Base-by-base conservation (phyloP, 2,329 filamentous ascomycete species). In the Parastagonospora nodorum region DNA sequence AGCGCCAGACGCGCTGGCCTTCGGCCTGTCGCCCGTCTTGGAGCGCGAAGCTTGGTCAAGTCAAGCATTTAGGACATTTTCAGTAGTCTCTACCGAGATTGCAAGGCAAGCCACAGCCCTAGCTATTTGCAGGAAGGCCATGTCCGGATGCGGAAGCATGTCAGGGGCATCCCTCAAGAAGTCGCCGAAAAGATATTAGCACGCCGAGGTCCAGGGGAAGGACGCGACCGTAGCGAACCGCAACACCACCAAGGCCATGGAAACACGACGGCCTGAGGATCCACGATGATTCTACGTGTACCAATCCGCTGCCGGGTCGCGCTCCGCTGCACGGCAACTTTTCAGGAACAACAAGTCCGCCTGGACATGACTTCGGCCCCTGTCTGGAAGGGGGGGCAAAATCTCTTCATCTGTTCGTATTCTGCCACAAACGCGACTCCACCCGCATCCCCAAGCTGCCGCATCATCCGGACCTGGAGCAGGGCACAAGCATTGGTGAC, bases 41-140 rank as follows among this genome's bases (percentile, higher is more conserved):
- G 53, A 45, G 48, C n/a, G 40, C 42, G 56, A 62, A 59, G 61
- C 61, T 66, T 63, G 48, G 48, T 41, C 16, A 8, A 36, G 54
- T 57, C 57, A 66, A 66, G 63, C 63, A 60, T 56, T 58, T 33
- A 44, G 30, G 30, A 37, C 27, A 12, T 31, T 14, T 35, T 33
- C 35, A 49, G 14, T 12, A 35, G 36, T 37, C 44, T 44, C 33
- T 31, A 15, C 47, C 37, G 52, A 63, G 35, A 57, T 57, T 58
- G 54, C 54, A 46, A n/a, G 12, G 19, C 15, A 51, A 50, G 47
- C 55, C 53, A 28, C 32, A 45, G 28, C 36, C 36, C 15, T 38
- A 24, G 10, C 36, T 16, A 14, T 16, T 32, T 15, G 15, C 36
- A 16, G 36, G 14, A 38, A 38, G 6, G 36, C 10, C 11, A 24